Evolutionary conservation across 2,329 filamentous ascomycete genomes (phyloP).

Genomic region (Apiospora koreana): DNA sequence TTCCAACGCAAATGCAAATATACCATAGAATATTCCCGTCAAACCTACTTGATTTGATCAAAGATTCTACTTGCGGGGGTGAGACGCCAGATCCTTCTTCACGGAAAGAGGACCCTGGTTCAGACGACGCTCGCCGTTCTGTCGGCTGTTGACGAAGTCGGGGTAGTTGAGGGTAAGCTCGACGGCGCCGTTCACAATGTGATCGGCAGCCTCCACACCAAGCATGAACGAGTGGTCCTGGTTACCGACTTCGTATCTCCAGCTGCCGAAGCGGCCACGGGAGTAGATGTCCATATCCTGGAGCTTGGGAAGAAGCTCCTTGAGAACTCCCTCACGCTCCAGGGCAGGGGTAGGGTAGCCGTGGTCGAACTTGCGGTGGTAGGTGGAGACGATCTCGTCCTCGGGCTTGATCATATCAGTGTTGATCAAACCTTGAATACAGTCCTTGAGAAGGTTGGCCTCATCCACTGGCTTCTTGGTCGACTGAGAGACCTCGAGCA

Average conservation of each 20-base stretch:
- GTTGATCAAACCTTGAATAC: conserved; percentile 95
- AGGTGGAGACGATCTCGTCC: conserved; percentile 96
- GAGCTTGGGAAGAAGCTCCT: conserved; percentile 88
- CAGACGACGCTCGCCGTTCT: conserved; percentile 67
- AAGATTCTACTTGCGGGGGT: conserved; percentile 22
- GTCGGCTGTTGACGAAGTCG: conserved; percentile 84
- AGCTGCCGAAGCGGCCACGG: conserved; percentile 95
- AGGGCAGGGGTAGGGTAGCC: conserved; percentile 95
- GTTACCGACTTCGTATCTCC: conserved; percentile 94
- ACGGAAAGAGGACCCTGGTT: conserved; percentile 42
- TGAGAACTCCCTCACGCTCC: conserved; percentile 93
- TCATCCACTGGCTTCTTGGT: conserved; percentile 91
- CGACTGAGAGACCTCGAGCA: conserved; percentile 97
- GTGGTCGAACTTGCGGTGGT: conserved; percentile 97
- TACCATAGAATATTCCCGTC: conserved; percentile 1
- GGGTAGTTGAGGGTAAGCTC: conserved; percentile 96
- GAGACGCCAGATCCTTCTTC: conserved; percentile 39
- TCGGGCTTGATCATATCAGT: conserved; percentile 90
- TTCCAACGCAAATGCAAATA: conserved; percentile 15
- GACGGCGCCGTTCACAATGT: conserved; percentile 84
- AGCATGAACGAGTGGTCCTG: conserved; percentile 99
- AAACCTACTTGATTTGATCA: conserved; percentile 7
- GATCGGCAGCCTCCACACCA: conserved; percentile 89
- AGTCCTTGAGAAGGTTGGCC: conserved; percentile 82
- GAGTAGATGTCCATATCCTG: conserved; percentile 91